These are phyloP conservation scores for Fimicolochytrium jonesii DNA, from an alignment of 192 early-diverging fungal species.

Conservation along the genomic window DNA sequence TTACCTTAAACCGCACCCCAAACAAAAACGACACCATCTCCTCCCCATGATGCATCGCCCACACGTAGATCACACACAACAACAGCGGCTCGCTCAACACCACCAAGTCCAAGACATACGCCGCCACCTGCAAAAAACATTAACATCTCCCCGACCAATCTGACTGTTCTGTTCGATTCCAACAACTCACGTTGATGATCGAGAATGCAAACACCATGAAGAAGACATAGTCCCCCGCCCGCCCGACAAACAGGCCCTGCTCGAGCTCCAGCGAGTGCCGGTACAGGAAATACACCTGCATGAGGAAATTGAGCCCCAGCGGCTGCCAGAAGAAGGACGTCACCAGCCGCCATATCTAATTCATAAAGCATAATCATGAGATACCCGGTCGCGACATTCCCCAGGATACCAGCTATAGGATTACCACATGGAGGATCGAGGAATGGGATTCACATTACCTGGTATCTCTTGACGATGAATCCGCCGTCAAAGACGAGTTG, in stretches of 20 bases:
- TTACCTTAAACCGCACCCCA: constrained; percentile 66
- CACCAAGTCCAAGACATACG: constrained; percentile 23
- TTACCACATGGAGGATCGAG: too few species aligned
- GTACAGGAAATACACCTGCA: constrained; percentile 73
- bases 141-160: too few species aligned
- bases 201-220: constrained; percentile 61
- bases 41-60: constrained; percentile 62
- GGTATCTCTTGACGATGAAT: constrained; percentile 48
- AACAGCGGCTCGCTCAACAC: constrained; percentile 50
- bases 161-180: too few species aligned
- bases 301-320: constrained; percentile 53
- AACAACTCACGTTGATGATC: constrained; percentile 39
- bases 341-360: constrained; percentile 70
- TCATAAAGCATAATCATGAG: background rate
- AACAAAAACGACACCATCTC: constrained; percentile 65
- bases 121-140: constrained; percentile 4
- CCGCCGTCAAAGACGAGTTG: constrained; percentile 53
- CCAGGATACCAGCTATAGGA: background rate
- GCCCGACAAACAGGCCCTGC: constrained; percentile 52
- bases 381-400: background rate
- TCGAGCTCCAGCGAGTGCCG: constrained; percentile 71
- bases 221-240: constrained; percentile 77
- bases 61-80: constrained; percentile 67
- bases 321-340: constrained; percentile 60
- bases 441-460: constrained; percentile 45